phyloP scores from a whole-genome alignment of 2,329 filamentous ascomycete species.

The Lecanicillium sp. region DNA sequence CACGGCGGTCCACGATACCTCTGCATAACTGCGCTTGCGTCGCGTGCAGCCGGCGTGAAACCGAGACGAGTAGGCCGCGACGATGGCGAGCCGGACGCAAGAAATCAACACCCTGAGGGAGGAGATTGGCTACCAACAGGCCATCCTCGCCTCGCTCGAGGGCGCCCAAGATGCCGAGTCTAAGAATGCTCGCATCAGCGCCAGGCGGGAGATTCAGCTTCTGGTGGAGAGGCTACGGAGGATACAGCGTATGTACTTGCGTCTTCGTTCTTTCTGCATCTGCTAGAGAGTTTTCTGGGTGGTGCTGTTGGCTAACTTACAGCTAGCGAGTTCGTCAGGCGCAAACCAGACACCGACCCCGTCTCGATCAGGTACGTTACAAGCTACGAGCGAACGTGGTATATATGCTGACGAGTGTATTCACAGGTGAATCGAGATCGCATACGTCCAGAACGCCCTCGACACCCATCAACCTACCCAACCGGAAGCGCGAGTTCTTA shows the following conservation, averaged over 20 bases:
- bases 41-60: background rate
- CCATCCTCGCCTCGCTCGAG: constrained; percentile 37
- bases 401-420: background rate
- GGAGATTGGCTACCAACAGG: constrained; percentile 37
- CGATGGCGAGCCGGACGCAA: constrained; percentile 17
- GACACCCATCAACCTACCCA: constrained; percentile 1
- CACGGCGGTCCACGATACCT: background rate
- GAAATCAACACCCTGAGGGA: constrained; percentile 27
- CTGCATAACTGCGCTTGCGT: background rate
- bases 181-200: background rate
- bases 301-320: too few species aligned
- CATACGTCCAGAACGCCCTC: background rate
- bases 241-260: background rate
- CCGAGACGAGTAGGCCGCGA: constrained; percentile 14
- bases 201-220: background rate
- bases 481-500: constrained; percentile 5
- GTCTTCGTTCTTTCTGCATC: background rate
- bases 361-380: background rate
- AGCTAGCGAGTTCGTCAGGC: too few species aligned
- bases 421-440: background rate
- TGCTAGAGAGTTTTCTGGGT: too few species aligned
- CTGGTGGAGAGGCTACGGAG: background rate
- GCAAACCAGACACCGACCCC: background rate
- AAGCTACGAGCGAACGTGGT: background rate
- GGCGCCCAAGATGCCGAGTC: constrained; percentile 12